These are phyloP conservation scores for Catunica adiposa DNA, from an alignment of 2,329 filamentous ascomycete genomes.

Conservation along the genomic window DNA sequence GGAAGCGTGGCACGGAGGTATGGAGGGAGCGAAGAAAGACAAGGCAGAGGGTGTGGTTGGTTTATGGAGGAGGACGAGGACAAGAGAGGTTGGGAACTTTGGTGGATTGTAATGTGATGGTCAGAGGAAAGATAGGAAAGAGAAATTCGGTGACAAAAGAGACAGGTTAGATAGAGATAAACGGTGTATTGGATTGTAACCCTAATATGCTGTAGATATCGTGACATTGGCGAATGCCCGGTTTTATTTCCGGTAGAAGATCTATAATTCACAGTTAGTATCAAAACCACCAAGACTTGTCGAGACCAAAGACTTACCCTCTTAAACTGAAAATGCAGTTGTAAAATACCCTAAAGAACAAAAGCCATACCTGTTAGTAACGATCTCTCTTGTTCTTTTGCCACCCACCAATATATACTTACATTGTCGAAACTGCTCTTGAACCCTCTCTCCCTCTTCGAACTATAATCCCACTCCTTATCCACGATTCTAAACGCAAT, in stretches of 20 bases:
- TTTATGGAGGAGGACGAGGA: background rate
- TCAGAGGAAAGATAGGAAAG: too few relatives aligned
- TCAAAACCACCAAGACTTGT: background rate
- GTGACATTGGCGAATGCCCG: background rate
- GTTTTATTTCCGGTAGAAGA: slow-evolving; percentile 39
- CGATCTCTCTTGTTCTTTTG: background rate
- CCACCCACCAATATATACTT: too few relatives aligned
- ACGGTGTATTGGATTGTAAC: too few relatives aligned
- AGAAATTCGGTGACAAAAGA: too few relatives aligned
- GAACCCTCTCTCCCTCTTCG: slow-evolving; percentile 86
- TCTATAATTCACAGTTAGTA: slow-evolving; percentile 22
- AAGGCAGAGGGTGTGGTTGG: background rate
- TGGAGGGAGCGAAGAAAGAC: background rate
- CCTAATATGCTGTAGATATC: background rate
- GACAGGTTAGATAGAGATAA: too few relatives aligned
- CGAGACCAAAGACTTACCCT: slow-evolving; percentile 46
- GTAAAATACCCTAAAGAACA: slow-evolving; percentile 60
- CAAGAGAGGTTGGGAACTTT: background rate
- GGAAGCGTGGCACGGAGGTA: background rate
- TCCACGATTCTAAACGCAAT: slow-evolving; percentile 95
- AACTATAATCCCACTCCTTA: slow-evolving; percentile 97
- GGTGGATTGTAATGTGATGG: too few relatives aligned
- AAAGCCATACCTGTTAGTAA: slow-evolving; percentile 11
- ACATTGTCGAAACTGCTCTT: slow-evolving; percentile 96
- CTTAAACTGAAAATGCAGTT: slow-evolving; percentile 97